A percentile compares a stretch with the other conserved stretches of the same genome.
These are phyloP conservation scores for Mucor plumbeus DNA, from an alignment of 371 early-diverging fungal species.

Conservation along the genomic window DNA sequence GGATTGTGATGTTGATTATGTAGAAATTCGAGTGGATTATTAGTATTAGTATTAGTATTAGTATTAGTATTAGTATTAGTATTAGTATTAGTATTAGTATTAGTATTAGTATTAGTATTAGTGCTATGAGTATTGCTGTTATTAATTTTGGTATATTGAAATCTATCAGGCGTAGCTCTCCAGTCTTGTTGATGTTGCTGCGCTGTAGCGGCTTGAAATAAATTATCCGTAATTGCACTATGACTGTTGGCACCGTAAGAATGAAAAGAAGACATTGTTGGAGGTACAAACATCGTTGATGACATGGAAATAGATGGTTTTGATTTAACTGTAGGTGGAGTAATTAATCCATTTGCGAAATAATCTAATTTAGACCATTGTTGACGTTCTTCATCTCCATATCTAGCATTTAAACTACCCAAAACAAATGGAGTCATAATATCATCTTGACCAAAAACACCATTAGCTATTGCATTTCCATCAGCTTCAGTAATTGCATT, in stretches of 20 bases:
- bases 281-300: slow-evolving; percentile 17
- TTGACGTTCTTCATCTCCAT: slow-evolving; percentile 21
- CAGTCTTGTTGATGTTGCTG: background rate
- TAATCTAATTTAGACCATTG: slow-evolving; percentile 29
- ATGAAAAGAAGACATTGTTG: slow-evolving; percentile 2
- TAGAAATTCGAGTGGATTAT: slow-evolving; percentile 17
- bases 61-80: background rate
- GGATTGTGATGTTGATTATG: background rate
- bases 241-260: background rate
- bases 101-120: background rate
- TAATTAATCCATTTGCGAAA: slow-evolving; percentile 15
- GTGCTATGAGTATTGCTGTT: background rate
- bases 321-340: slow-evolving; percentile 20
- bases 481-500: slow-evolving; percentile 25
- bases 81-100: background rate
- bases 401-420: slow-evolving; percentile 20
- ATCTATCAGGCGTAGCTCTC: slow-evolving; percentile 12
- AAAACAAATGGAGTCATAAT: slow-evolving; percentile 34
- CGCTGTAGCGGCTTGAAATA: background rate
- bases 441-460: slow-evolving; percentile 11
- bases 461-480: slow-evolving; percentile 5
- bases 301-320: slow-evolving; percentile 17
- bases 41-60: background rate
- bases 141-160: slow-evolving; percentile 18
- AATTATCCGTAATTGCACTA: slow-evolving; percentile 4